phyloP scores from a whole-genome alignment of 352 stramenopile species.

The Globisporangium alternatum region DNA sequence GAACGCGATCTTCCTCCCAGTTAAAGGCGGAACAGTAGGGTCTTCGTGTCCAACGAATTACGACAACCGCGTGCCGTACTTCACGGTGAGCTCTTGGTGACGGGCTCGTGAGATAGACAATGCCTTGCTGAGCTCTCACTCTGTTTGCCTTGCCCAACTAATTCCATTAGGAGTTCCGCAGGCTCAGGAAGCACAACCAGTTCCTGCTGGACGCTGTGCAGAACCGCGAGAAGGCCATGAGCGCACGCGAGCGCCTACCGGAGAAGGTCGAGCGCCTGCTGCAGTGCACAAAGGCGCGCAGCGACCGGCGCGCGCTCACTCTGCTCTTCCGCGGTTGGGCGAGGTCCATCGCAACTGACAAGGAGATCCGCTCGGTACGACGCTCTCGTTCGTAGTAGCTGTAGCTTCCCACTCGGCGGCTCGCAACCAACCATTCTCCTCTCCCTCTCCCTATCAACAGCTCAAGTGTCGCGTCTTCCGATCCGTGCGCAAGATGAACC shows the following conservation, averaged over 20 bases:
- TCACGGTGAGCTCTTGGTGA: constrained; percentile 29
- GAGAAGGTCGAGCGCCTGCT: constrained; percentile 44
- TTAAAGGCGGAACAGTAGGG: constrained; percentile 9
- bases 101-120: neutral
- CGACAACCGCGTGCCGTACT: constrained; percentile 51
- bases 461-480: constrained; percentile 69
- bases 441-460: constrained; percentile 13
- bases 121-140: neutral
- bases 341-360: constrained; percentile 31
- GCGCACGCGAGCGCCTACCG: constrained; percentile 39
- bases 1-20: constrained; percentile 50
- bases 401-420: neutral
- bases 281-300: constrained; percentile 13
- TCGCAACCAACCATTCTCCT: neutral
- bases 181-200: constrained; percentile 45
- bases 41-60: constrained; percentile 21
- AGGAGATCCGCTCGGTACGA: constrained; percentile 42
- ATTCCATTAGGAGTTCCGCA: constrained; percentile 50
- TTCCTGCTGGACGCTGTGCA: constrained; percentile 46
- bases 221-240: constrained; percentile 43
- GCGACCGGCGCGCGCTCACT: constrained; percentile 19
- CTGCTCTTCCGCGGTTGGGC: constrained; percentile 56
- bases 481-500: constrained; percentile 42
- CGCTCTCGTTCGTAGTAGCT: neutral
- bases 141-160: neutral